phyloP scores from a whole-genome alignment of 192 early-diverging fungal species.

The Coemansia furcata region DNA sequence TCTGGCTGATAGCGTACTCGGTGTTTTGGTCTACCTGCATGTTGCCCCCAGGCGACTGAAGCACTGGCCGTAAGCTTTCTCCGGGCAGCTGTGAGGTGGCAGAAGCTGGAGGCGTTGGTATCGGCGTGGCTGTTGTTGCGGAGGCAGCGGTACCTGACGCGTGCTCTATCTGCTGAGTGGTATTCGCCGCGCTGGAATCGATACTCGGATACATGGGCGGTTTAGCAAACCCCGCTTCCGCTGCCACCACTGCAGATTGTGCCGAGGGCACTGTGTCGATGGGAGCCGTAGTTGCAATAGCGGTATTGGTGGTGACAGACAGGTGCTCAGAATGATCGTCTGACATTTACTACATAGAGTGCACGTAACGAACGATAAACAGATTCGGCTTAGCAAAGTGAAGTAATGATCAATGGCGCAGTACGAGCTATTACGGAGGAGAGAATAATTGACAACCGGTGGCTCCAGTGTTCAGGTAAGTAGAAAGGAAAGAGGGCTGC shows the following conservation, averaged over 20 bases:
- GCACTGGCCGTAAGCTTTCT: background rate
- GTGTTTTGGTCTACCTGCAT: background rate
- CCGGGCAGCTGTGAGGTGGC: background rate
- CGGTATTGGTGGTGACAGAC: constrained; percentile 3
- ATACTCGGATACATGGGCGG: constrained; percentile 3
- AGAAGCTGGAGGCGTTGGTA: background rate
- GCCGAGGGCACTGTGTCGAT: constrained; percentile 1
- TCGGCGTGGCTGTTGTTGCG: background rate
- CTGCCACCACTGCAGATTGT: constrained; percentile 1
- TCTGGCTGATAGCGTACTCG: constrained; percentile 2
- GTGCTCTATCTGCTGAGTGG: background rate
- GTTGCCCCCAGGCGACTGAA: background rate
- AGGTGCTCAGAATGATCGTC: constrained; percentile 26
- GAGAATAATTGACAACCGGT: background rate
- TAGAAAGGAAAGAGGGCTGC: background rate
- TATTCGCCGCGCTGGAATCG: background rate
- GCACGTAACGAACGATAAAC: background rate
- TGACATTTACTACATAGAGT: constrained; percentile 47
- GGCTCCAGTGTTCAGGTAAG: constrained; percentile 3
- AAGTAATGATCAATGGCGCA: background rate
- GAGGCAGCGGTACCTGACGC: background rate
- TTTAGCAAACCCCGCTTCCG: background rate
- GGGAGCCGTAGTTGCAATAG: background rate
- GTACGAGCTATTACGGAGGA: background rate
- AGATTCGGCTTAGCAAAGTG: background rate